Percentiles rank a stretch among this genome's conserved stretches.
phyloP scores from a whole-genome alignment of 192 early-diverging fungal genomes.

The Dimargaris verticillata region DNA sequence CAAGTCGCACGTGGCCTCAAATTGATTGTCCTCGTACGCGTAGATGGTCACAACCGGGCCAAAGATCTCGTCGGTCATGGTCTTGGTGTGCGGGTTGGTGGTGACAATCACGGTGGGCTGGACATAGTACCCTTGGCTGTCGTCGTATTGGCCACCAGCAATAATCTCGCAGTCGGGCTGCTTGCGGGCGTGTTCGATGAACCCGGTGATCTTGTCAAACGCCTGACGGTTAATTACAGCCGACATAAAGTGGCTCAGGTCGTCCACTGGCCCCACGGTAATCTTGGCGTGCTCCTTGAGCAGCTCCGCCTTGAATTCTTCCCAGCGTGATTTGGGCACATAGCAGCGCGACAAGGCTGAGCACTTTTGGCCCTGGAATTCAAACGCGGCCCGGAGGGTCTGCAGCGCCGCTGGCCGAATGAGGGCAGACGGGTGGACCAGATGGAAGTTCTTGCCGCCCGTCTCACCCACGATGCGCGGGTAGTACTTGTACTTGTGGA shows the following conservation, averaged over 20 bases:
- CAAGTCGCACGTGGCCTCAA: slow-evolving; percentile 54
- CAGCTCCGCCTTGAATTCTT: slow-evolving; percentile 51
- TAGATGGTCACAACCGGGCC: slow-evolving; percentile 90
- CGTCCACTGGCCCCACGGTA: slow-evolving; percentile 70
- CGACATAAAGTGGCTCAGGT: slow-evolving; percentile 70
- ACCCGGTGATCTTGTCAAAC: slow-evolving; percentile 84
- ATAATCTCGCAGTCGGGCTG: slow-evolving; percentile 66
- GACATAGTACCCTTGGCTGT: slow-evolving; percentile 75
- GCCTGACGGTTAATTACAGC: slow-evolving; percentile 88
- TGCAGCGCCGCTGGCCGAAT: slow-evolving; percentile 62
- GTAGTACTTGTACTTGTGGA: slow-evolving; percentile 79
- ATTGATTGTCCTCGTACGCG: slow-evolving; percentile 70
- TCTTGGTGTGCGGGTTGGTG: slow-evolving; percentile 62
- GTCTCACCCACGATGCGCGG: slow-evolving; percentile 97
- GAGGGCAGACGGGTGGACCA: slow-evolving; percentile 66
- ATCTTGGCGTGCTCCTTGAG: slow-evolving; percentile 51
- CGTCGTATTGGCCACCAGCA: slow-evolving; percentile 77
- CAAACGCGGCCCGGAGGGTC: slow-evolving; percentile 85
- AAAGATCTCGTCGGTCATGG: slow-evolving; percentile 93
- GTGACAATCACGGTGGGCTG: slow-evolving; percentile 83
- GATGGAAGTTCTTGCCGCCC: slow-evolving; percentile 98
- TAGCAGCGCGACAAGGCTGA: slow-evolving; percentile 87
- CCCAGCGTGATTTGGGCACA: slow-evolving; percentile 67
- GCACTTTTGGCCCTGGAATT: slow-evolving; percentile 98
- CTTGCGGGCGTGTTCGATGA: slow-evolving; percentile 62